Conservation (phyloP, 192 early-diverging fungal genomes). For the Coemansia javaensis region DNA sequence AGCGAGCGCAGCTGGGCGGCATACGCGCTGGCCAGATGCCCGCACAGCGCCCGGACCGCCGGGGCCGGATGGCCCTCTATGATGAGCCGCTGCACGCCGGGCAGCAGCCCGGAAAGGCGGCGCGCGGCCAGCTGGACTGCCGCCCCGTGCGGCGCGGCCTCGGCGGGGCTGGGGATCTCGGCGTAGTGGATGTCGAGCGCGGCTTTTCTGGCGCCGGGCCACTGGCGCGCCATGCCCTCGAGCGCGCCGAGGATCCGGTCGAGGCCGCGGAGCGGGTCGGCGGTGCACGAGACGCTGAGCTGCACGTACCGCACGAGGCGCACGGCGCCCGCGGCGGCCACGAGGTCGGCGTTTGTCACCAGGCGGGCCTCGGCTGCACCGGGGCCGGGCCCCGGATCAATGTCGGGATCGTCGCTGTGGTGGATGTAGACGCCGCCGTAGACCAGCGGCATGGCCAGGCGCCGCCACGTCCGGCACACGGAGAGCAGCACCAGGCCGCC, state of each 20-base stretch:
- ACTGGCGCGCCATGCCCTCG: not conserved
- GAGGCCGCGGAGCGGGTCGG: not conserved
- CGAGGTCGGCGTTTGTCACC: constrained; percentile 1
- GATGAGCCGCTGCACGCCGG: not conserved
- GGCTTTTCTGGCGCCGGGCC: not conserved
- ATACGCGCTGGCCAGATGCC: not conserved
- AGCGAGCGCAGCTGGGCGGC: not conserved
- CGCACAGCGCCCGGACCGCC: not conserved
- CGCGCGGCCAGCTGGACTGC: not conserved
- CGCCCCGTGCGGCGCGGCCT: too few species aligned
- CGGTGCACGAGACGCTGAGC: not conserved
- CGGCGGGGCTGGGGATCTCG: not conserved
- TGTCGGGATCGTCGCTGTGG: not conserved
- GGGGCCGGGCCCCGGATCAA: not conserved
- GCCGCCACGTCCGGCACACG: constrained; percentile 3
- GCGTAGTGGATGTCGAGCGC: too few species aligned
- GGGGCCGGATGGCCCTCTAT: not conserved
- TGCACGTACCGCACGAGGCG: not conserved
- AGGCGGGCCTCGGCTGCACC: not conserved
- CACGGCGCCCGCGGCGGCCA: not conserved
- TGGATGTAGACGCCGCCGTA: constrained; percentile 3
- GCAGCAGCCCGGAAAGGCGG: not conserved
- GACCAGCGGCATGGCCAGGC: not conserved
- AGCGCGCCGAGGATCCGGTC: not conserved
- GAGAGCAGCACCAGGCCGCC: constrained; percentile 1